A percentile compares a stretch with the other conserved stretches of the same genome.
Conservation (phyloP, 1,284 basidiomycete genomes). For the Cutaneotrichosporon spelunceum region DNA sequence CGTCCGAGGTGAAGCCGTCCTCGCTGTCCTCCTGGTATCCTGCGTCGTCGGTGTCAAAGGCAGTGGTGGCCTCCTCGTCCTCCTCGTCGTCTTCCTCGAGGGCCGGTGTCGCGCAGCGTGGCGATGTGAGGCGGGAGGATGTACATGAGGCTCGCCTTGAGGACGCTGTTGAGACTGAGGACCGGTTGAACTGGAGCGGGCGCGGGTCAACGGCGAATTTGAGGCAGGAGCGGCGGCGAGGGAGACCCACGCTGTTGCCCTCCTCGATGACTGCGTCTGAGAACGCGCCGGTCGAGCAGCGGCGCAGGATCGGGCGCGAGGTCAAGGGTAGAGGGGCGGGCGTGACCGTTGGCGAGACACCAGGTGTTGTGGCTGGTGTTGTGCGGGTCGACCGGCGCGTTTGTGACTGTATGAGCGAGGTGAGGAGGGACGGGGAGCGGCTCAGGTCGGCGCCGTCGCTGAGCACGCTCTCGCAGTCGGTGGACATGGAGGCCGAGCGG, state of each 20-base stretch:
- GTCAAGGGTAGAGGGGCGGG: not conserved
- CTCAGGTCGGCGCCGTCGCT: constrained; percentile 17
- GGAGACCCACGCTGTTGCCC: not conserved
- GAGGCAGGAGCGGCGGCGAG: constrained; percentile 22
- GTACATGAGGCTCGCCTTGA: constrained; percentile 1
- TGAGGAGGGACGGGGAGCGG: constrained; percentile 24
- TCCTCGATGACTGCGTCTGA: not conserved
- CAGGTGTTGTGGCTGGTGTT: not conserved
- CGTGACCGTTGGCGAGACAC: not conserved
- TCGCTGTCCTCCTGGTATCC: constrained; percentile 28
- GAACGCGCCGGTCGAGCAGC: constrained; percentile 8
- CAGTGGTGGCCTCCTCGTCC: constrained; percentile 16
- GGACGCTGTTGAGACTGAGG: not conserved
- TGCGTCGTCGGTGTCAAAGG: constrained; percentile 16
- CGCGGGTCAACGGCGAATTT: constrained; percentile 27
- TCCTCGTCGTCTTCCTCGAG: constrained; percentile 12
- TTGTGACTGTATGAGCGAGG: constrained; percentile 24
- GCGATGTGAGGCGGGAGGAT: not conserved
- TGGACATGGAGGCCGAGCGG: constrained; percentile 3
- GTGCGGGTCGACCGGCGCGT: constrained; percentile 6
- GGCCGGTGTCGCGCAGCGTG: not conserved
- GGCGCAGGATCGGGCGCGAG: constrained; percentile 20
- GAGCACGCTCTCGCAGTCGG: constrained; percentile 20
- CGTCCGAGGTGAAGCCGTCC: constrained; percentile 26
- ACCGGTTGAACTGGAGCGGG: constrained; percentile 15